Base-by-base conservation (phyloP, 164 flowering plant genomes). In the Stephania cephalantha region DNA sequence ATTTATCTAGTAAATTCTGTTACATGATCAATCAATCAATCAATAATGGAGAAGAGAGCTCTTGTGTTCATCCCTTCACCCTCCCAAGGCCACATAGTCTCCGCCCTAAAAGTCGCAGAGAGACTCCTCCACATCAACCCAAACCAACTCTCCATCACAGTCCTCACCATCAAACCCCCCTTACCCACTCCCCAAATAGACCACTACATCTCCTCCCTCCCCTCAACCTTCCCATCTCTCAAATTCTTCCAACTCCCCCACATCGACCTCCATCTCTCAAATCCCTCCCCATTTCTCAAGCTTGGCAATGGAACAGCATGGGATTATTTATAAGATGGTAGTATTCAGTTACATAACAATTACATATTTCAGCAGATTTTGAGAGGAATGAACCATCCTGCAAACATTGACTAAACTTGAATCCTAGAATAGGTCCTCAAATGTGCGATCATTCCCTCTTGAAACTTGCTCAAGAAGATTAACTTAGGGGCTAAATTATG, bases 91-190 rank as follows among this genome's bases (percentile, higher is more conserved):
- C 76, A 74, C 71, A 31, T 74, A 29, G 55, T 48, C 29, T 25
- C 77, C 30, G 42, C 72, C 20, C 45, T 74, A 1, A 50, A 74
- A 30, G 17, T 74, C 29, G 71, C 71, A 17, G 52, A 74, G 66
- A 15, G 29, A 0, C 48, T 74, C 0, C 52, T 68, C 25, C 5
- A 68, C 42, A 65, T 18, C 7, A 30, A 53, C 17, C 64, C 63
- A 42, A 53, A 71, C 15, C 29, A 29, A 6, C 30, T 74, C 72
- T 77, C 80, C 46, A 68, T 81, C 72, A 81, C 80, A 7, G 35
- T 74, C 42, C 73, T 81, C 46, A 6, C 58, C 31, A 78, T 78
- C 35, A 78, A n/a, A 12, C 12, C 30, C 6, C 75, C 75, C 31
- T 46, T n/a, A n/a, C 7, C 69, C 30, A 1, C 29, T 29, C 13